Base-by-base conservation (phyloP, 805 yeast species). In the Candida broadrunensis region DNA sequence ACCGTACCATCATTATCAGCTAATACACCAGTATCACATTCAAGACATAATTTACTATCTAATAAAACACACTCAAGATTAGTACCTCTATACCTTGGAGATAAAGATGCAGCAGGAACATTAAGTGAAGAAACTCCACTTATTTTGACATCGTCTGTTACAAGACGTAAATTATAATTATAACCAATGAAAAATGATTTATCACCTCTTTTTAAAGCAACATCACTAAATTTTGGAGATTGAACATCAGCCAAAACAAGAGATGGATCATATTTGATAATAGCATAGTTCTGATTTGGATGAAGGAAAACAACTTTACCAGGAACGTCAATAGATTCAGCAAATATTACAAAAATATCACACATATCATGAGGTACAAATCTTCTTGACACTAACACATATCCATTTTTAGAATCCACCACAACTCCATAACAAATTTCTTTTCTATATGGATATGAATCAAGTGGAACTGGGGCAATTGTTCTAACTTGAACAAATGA, bases 1-100 rank as follows among this genome's bases (percentile, higher is more conserved):
- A 90, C 77, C 0, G 82, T 76, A 11, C 97, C 97, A 53, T 84
- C 85, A 32, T 73, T 61, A 56, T 86, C 89, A 4, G 85, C 83
- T 33, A 90, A 61, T 3, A 88, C 75, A 50, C 97, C 97, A 3
- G 93, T 77, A 20, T 77, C 78, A 62, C 95, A 87, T 46, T 85
- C 88, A 33, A 78, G 78, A 36, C 87, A 78, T 37, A 83, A 61
- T 41, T 78, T 80, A 30, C 87, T 82, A 54, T 90, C 96, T 33
- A 88, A 74, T 11, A 85, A 70, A 18, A 88, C 69, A 21, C 88
- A 81, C 54, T 88, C 96, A 35, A 88, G 63, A 55, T 88, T 88
- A 3, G 90, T 83, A 4, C 89, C 96, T 55, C 95, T 77, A 61
- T 86, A 89, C 44, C 93, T 77, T 19, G 97, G 97, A 9, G 84